Base-by-base conservation (phyloP, 495 filamentous ascomycete genomes). In the Glutinoglossum americanum region DNA sequence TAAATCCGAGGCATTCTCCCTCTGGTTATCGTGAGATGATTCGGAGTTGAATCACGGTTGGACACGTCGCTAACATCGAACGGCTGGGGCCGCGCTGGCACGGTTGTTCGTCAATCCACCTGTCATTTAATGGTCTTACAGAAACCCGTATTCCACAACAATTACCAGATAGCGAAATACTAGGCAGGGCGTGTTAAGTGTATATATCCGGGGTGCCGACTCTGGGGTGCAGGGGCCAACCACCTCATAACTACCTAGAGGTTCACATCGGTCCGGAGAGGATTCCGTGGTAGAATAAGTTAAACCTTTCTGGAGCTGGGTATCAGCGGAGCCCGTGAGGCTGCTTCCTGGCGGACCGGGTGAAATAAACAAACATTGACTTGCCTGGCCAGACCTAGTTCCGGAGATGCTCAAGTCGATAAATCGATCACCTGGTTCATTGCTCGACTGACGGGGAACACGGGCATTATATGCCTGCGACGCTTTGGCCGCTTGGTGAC, bases 11-110 rank as follows among this genome's bases (percentile, higher is more conserved):
- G 9, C 13, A 6, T 27, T 23, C 49, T 53, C 28, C 30, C 25
- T 17, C 10, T 15, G 26, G 49, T 53, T 53, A 53, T 53, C 49
- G 49, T 53, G 49, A 53, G 49, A 53, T 53, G 23, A 53, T 21
- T 28, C 21, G 15, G 28, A 53, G 49, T 53, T 53, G 49, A 53
- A 53, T 53, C 49, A 53, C 49, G 49, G 49, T 53, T 53, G 49
- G 49, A 53, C 49, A 53, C 49, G 49, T 53, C 49, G 49, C 49
- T 53, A 30, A 19, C 26, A 53, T 45, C 49, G 28, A 53, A 30
- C 23, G 49, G 49, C 49, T 53, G 49, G 19, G 41, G 49, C 28
- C 49, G 26, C 26, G 49, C 49, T 53, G 49, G 49, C 49, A 53
- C 49, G 49, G 49, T 21, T 27, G 49, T 53, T 53, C 28, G 49